Conservation (phyloP, 1,284 basidiomycete species). For the Singerocomus rubriflavus region DNA sequence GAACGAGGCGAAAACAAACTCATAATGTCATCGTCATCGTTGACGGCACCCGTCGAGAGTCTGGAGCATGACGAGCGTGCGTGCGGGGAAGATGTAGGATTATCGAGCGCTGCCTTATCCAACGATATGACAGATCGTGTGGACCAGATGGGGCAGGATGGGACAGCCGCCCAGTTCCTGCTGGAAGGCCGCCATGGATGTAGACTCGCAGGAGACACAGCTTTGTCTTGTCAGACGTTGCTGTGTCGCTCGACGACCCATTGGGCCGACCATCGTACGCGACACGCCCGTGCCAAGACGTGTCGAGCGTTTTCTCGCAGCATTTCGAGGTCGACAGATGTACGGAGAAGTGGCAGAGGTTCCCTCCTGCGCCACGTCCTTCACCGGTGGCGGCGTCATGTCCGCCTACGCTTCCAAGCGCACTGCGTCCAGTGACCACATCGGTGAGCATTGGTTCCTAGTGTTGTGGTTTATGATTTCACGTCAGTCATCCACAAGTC, state of each 20-base stretch:
- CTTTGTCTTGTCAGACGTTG: constrained; percentile 3
- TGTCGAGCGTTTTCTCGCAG: constrained; percentile 46
- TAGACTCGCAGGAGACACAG: constrained; percentile 14
- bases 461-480: neutral
- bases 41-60: constrained; percentile 1
- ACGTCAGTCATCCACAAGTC: constrained; percentile 11
- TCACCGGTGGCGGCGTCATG: constrained; percentile 49
- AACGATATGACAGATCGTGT: neutral
- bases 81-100: neutral
- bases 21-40: constrained; percentile 7
- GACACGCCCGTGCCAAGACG: neutral
- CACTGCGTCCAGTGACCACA: constrained; percentile 13
- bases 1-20: constrained; percentile 7
- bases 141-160: neutral
- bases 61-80: neutral
- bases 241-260: neutral
- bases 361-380: constrained; percentile 45
- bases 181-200: neutral
- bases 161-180: neutral
- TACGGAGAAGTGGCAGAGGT: constrained; percentile 61
- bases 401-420: constrained; percentile 37
- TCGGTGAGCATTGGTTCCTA: constrained; percentile 13
- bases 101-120: neutral
- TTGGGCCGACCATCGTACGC: neutral
- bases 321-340: constrained; percentile 70